Evolutionary conservation across 169 alveolate species (phyloP).

Genomic region (Toxoplasma gondii): DNA sequence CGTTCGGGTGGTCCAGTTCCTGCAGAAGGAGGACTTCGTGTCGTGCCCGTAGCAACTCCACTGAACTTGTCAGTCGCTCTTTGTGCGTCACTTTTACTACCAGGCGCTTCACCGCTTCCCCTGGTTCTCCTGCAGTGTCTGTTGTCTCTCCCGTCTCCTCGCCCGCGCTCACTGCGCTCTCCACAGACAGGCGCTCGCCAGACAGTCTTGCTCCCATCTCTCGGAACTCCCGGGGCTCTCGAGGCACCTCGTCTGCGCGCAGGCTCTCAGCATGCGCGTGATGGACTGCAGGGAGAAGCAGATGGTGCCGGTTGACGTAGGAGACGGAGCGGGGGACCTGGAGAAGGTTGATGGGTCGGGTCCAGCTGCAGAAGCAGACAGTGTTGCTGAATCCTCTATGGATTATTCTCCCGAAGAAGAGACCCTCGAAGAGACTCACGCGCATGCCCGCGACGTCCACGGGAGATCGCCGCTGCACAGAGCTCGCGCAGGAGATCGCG

Average conservation of each 20-base stretch:
- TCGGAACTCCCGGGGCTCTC: too few relatives aligned
- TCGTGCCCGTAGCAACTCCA: slow-evolving; percentile 25
- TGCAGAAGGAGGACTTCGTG: slow-evolving; percentile 34
- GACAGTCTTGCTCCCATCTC: too few relatives aligned
- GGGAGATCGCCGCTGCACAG: neutral
- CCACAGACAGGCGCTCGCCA: too few relatives aligned
- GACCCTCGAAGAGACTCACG: neutral
- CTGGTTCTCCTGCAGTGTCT: neutral
- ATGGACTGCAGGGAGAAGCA: neutral
- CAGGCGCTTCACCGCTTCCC: neutral
- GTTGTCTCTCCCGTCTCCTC: neutral
- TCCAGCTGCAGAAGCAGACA: slow-evolving; percentile 20
- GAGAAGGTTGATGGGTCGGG: neutral
- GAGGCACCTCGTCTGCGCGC: too few relatives aligned
- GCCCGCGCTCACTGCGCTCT: neutral
- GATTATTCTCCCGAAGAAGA: neutral
- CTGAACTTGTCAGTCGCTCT: neutral
- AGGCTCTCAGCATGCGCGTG: too few relatives aligned
- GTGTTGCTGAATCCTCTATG: slow-evolving; percentile 35
- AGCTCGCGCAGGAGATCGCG: neutral
- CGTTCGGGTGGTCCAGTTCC: slow-evolving; percentile 26
- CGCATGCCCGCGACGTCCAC: slow-evolving; percentile 4
- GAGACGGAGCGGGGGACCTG: neutral
- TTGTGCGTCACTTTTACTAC: slow-evolving; percentile 43
- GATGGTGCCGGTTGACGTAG: slow-evolving; percentile 3